Base-by-base conservation (phyloP, 495 filamentous ascomycete genomes). In the Pyrenula aspistea region DNA sequence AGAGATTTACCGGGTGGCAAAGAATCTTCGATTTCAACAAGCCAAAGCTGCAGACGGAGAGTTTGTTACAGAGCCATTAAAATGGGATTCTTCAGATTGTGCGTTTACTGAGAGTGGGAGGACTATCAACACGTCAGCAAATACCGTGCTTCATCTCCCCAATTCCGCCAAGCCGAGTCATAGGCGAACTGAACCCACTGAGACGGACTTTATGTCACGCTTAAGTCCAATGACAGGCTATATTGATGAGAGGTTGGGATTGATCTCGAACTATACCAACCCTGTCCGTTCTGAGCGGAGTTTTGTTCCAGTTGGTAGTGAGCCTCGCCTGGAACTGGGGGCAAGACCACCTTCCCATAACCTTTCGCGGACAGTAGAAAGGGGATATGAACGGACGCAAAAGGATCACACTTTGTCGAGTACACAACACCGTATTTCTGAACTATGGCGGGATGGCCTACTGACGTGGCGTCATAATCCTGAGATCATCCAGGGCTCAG, bases 221-320 rank as follows among this genome's bases (percentile, higher is more conserved):
- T 52, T 52, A 24, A 52, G 50, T 20, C 50, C 50, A 21, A 52
- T 52, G 50, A 24, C n/a, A 52, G 50, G 50, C 50, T 24, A 52
- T 21, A 8, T 52, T 10, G 50, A 52, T 20, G 50, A 52, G 10
- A 20, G 50, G 20, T 19, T 52, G 10, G 19, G n/a, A 20, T 4
- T 10, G 8, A 20, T 52, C 20, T 52, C 50, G n/a, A 24, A 21
- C 50, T 52, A 52, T 52, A 52, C 50, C 50, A 52, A 52, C 19
- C 50, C 50, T 10, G 50, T 19, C 22, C 50, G 50, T 20, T 10
- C 50, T 24, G 50, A 52, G 50, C 50, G 50, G 8, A 52, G 50
- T 52, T 52, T 42, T 15, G 31, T 42, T 42, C 31, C 31, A 42
- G n/a, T n/a, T n/a, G n/a, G n/a, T n/a, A n/a, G n/a, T n/a, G n/a